These are phyloP conservation scores for Prunella vulgaris DNA, from an alignment of 257 asterid genomes.

Conservation along the genomic window DNA sequence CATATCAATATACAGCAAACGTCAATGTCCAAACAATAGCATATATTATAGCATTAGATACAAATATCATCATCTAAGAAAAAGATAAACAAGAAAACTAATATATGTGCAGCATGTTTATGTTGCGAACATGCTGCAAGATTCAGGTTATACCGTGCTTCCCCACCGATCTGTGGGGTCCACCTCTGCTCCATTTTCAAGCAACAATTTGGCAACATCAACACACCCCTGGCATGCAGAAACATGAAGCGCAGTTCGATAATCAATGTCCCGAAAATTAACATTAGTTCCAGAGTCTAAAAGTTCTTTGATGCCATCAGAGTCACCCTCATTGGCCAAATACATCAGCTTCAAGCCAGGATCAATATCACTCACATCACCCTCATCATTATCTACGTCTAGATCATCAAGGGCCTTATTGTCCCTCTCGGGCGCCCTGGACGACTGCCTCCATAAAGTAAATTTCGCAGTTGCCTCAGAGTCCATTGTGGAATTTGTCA, in stretches of 20 bases:
- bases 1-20: background rate
- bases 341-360: conserved; percentile 83
- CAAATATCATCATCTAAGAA: background rate
- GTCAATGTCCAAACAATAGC: background rate
- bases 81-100: conserved; percentile 3
- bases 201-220: conserved; percentile 61
- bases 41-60: background rate
- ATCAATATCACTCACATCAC: conserved; percentile 46
- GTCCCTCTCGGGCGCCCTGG: conserved; percentile 68
- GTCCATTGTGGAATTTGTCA: conserved; percentile 37
- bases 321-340: conserved; percentile 73
- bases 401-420: conserved; percentile 25
- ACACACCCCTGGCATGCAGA: conserved; percentile 86
- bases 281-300: conserved; percentile 62
- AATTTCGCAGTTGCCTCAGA: conserved; percentile 30
- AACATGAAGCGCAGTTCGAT: conserved; percentile 84
- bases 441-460: conserved; percentile 72
- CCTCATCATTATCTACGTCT: conserved; percentile 42
- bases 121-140: too few relatives aligned
- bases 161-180: conserved; percentile 90
- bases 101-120: background rate
- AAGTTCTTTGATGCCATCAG: conserved; percentile 80
- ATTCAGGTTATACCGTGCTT: conserved; percentile 81
- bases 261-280: conserved; percentile 76
- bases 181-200: conserved; percentile 54